These are phyloP conservation scores for Hydrangea macrophylla DNA, from an alignment of 148 eudicot genomes.

Conservation along the genomic window DNA sequence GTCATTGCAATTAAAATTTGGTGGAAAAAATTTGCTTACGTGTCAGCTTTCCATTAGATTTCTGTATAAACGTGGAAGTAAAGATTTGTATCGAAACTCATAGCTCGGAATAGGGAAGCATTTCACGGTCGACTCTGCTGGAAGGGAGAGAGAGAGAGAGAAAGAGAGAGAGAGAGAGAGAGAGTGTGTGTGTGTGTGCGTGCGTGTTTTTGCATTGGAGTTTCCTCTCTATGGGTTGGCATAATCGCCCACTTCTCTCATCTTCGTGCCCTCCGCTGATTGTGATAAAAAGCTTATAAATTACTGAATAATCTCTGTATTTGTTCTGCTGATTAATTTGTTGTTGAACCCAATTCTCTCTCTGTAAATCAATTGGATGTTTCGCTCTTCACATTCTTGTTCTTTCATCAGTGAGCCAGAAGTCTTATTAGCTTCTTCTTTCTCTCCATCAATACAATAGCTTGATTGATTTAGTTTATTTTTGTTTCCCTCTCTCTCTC, in stretches of 20 bases:
- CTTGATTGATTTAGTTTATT: no score
- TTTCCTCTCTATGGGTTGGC: slow-evolving; percentile 11
- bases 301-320: no score
- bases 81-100: no score
- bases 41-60: no score
- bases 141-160: not conserved
- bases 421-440: no score
- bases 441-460: no score
- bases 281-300: not conserved
- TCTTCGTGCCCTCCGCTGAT: slow-evolving; percentile 5
- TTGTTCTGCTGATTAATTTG: not conserved
- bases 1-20: no score
- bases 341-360: not conserved
- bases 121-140: not conserved
- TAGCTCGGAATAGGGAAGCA: not conserved
- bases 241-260: slow-evolving; percentile 12
- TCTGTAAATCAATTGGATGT: not conserved
- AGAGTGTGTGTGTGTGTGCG: not conserved
- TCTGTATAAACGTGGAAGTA: no score
- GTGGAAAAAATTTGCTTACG: no score
- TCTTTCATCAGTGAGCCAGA: slow-evolving; percentile 11
- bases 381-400: not conserved
- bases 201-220: slow-evolving; percentile 4
- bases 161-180: not conserved
- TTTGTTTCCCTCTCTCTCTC: not conserved